Conservation (phyloP, 73 alveolate genomes). For the Effrenium voratum region DNA sequence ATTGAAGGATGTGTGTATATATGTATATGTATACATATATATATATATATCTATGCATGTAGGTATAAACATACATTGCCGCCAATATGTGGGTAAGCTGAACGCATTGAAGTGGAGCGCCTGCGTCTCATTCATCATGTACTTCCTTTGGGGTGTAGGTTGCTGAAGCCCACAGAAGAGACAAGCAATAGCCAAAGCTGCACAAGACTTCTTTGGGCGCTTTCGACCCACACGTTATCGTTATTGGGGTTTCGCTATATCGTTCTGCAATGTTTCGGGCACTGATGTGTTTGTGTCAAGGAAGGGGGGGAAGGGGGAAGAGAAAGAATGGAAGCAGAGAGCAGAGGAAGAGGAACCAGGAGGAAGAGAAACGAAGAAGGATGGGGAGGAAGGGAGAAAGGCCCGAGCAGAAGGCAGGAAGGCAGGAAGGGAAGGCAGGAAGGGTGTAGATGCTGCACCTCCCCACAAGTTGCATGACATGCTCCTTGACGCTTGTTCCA, state of each 20-base stretch:
- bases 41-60: neutral
- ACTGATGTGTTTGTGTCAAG: neutral
- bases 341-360: neutral
- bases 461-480: too few species aligned
- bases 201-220: neutral
- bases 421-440: neutral
- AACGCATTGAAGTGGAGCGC: neutral
- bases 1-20: neutral
- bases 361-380: neutral
- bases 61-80: neutral
- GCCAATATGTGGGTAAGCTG: neutral
- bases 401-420: neutral
- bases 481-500: too few species aligned
- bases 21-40: neutral
- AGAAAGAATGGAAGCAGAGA: neutral
- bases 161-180: neutral
- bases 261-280: neutral
- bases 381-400: neutral
- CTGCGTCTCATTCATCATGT: neutral
- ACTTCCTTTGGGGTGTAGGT: neutral
- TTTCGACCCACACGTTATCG: neutral
- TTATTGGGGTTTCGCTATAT: neutral
- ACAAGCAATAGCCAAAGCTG: neutral
- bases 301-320: neutral
- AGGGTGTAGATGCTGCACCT: too few species aligned